These are phyloP conservation scores for Raphidocelis subcapitata DNA, from an alignment of 139 green algal species.

Conservation along the genomic window DNA sequence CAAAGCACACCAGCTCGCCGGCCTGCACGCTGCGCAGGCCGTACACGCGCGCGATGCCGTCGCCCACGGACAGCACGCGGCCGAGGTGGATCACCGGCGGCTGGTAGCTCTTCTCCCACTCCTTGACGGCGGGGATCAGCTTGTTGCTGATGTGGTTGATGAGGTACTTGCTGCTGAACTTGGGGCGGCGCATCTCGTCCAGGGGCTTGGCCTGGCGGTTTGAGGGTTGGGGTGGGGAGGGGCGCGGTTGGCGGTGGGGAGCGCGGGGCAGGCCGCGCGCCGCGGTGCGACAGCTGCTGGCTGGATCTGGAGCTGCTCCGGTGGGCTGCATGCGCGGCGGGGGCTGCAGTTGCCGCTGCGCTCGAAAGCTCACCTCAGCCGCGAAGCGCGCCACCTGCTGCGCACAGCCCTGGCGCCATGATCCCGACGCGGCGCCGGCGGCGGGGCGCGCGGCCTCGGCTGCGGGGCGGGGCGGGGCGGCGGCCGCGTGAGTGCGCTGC, in stretches of 20 bases:
- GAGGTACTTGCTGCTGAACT: slow-evolving; percentile 69
- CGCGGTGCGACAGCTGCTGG: too few species aligned
- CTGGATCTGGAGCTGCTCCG: too few species aligned
- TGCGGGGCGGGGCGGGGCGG: too few species aligned
- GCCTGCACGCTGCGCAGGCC: slow-evolving; percentile 65
- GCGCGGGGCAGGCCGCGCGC: too few species aligned
- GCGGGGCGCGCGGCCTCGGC: too few species aligned
- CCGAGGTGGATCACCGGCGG: slow-evolving; percentile 69
- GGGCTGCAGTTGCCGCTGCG: too few species aligned
- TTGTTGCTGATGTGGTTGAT: slow-evolving; percentile 62
- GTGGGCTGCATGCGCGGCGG: too few species aligned
- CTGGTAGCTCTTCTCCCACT: slow-evolving; percentile 58
- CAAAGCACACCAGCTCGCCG: slow-evolving; percentile 90
- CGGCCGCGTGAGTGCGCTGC: too few species aligned
- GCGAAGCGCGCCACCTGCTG: slow-evolving; percentile 21
- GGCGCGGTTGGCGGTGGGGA: too few species aligned
- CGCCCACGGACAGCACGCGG: slow-evolving; percentile 82
- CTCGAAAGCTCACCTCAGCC: slow-evolving; percentile 17
- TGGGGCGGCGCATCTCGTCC: slow-evolving; percentile 57
- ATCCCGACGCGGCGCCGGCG: too few species aligned
- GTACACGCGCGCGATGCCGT: slow-evolving; percentile 90
- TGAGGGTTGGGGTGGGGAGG: too few species aligned
- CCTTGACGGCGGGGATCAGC: slow-evolving; percentile 53
- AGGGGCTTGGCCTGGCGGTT: slow-evolving; percentile 34
- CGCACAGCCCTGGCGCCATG: too few species aligned